Percentiles rank a stretch among this genome's conserved stretches.
Evolutionary conservation across 148 eudicot genomes (phyloP).

Genomic region (Rhododendron molle): DNA sequence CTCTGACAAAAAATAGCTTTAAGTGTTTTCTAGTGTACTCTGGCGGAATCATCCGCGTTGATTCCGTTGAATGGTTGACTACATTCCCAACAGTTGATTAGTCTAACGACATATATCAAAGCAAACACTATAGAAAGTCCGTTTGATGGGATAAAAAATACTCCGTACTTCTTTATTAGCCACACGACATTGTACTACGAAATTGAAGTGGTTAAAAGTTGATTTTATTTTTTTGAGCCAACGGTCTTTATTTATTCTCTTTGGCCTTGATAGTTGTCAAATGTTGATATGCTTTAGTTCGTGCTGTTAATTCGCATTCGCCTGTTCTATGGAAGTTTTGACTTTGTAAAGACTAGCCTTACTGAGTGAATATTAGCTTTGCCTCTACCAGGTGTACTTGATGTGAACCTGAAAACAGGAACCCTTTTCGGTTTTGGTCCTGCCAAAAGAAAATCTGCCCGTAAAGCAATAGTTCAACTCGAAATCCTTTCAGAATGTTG

Average conservation of each 20-base stretch:
- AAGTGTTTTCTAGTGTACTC: not conserved
- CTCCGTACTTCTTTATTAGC: not conserved
- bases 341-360: not conserved
- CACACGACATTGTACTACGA: not conserved
- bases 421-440: not conserved
- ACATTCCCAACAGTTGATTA: not conserved
- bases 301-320: not conserved
- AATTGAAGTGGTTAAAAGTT: not conserved
- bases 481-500: not conserved
- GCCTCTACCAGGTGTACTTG: not conserved
- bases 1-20: conserved; percentile 3
- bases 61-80: not conserved
- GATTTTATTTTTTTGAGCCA: not conserved
- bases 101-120: not conserved
- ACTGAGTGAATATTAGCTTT: not conserved
- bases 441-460: not conserved
- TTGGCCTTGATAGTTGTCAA: not conserved
- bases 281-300: not conserved
- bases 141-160: not conserved
- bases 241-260: not conserved
- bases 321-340: not conserved
- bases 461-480: not conserved
- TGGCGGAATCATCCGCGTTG: not conserved
- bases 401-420: not conserved
- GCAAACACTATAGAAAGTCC: not conserved